Conservation (phyloP, 2,329 filamentous ascomycete genomes). For the Emmonsia crescens region DNA sequence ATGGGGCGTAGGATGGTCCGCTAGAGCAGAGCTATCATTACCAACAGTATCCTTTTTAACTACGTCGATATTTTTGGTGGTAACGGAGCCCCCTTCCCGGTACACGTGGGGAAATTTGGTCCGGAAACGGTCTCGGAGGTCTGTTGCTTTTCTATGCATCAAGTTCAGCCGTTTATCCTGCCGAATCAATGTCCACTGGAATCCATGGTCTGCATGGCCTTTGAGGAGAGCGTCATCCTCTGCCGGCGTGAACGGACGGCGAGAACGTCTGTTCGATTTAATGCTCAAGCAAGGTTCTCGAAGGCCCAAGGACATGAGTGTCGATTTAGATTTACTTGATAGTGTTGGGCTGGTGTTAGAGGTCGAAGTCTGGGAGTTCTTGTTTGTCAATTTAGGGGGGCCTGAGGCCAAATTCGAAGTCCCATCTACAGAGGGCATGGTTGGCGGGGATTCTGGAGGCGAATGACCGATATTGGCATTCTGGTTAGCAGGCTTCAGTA, state of each 20-base stretch:
- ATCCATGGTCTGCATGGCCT: slow-evolving; percentile 49
- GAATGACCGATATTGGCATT: neutral
- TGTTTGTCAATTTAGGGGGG: slow-evolving; percentile 4
- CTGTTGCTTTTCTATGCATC: slow-evolving; percentile 43
- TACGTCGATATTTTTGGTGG: slow-evolving; percentile 19
- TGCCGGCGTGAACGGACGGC: slow-evolving; percentile 44
- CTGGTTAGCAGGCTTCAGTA: neutral
- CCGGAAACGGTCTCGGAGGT: slow-evolving; percentile 52
- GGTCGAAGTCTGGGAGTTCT: slow-evolving; percentile 12
- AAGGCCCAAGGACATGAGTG: slow-evolving; percentile 36
- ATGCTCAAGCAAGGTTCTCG: slow-evolving; percentile 36
- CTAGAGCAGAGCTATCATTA: neutral
- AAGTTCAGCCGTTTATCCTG: slow-evolving; percentile 45
- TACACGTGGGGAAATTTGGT: slow-evolving; percentile 50
- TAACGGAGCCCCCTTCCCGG: slow-evolving; percentile 33
- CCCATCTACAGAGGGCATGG: neutral
- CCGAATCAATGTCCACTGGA: slow-evolving; percentile 50
- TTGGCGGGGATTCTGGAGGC: slow-evolving; percentile 9
- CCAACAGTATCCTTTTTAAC: neutral
- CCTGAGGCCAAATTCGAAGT: neutral
- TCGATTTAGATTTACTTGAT: slow-evolving; percentile 23
- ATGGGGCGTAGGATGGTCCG: neutral
- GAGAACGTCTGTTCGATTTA: slow-evolving; percentile 41
- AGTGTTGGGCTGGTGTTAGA: slow-evolving; percentile 20
- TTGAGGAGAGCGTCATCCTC: slow-evolving; percentile 50